Evolutionary conservation across 2,329 filamentous ascomycete species (phyloP).

Genomic region (Boeremia lycopersici): DNA sequence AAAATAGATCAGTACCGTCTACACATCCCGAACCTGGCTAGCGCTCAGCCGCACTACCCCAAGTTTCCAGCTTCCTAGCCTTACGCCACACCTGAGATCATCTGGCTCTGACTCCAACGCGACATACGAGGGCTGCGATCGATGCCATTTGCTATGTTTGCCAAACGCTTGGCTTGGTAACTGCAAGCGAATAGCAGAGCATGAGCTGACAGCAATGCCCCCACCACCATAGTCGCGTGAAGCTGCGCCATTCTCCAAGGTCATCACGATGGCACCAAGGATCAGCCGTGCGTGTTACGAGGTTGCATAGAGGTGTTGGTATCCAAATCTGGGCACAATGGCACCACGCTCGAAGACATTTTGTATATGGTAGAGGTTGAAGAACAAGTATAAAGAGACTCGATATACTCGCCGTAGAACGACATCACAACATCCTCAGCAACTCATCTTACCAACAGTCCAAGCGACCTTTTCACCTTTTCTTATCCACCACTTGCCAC

Average conservation of each 20-base stretch:
- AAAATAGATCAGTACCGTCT: conserved; percentile 10
- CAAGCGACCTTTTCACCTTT: background rate
- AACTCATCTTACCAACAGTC: background rate
- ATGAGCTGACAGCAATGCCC: conserved; percentile 1
- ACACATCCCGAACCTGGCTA: background rate
- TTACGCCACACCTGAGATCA: background rate
- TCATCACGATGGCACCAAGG: background rate
- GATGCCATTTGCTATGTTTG: background rate
- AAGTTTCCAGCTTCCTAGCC: background rate
- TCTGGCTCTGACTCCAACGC: background rate
- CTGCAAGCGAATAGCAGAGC: background rate
- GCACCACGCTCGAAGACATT: background rate
- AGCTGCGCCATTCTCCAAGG: background rate
- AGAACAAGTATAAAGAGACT: background rate
- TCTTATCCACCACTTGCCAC: background rate
- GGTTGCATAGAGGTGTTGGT: background rate
- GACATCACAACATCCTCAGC: background rate
- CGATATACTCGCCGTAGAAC: background rate
- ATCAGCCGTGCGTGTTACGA: background rate
- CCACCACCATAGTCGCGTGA: background rate
- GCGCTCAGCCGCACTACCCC: conserved; percentile 5
- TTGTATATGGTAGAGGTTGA: background rate
- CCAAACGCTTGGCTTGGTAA: background rate
- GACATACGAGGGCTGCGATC: background rate
- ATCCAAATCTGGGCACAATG: background rate